A percentile compares a stretch with the other conserved stretches of the same genome.
These are phyloP conservation scores for Drosera capensis DNA, from an alignment of 148 eudicot species.

Conservation along the genomic window DNA sequence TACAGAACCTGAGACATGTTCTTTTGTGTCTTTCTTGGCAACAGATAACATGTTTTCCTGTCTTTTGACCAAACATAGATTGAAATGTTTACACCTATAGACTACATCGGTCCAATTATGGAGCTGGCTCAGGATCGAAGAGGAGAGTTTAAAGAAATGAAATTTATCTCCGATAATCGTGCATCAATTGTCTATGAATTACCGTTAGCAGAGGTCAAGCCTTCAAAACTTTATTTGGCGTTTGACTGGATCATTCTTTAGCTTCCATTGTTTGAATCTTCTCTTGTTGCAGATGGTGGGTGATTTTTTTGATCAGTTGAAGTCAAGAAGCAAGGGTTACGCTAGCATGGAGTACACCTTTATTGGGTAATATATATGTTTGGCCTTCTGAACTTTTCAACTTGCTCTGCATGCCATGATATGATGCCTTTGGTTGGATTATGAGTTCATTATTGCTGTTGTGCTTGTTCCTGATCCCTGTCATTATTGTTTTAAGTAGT, in stretches of 20 bases:
- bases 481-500: neutral
- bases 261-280: constrained; percentile 2
- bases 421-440: neutral
- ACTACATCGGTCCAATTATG: constrained; percentile 90
- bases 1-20: neutral
- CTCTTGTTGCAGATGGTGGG: constrained; percentile 75
- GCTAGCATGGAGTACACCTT: constrained; percentile 97
- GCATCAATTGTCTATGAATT: constrained; percentile 64
- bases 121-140: constrained; percentile 95
- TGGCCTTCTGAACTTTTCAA: neutral
- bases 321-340: constrained; percentile 96
- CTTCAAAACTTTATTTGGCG: neutral
- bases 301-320: constrained; percentile 95
- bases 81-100: constrained; percentile 92
- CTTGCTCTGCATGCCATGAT: neutral
- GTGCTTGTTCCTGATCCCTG: neutral
- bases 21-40: neutral
- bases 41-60: neutral
- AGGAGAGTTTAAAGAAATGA: constrained; percentile 93
- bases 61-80: constrained; percentile 29
- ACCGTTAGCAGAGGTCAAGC: constrained; percentile 83
- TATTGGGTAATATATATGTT: constrained; percentile 38
- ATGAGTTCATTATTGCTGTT: neutral
- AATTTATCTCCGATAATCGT: constrained; percentile 68
- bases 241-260: too few species aligned